These are phyloP conservation scores for Pichia nanzhaoensis DNA, from an alignment of 805 yeast genomes.

Conservation along the genomic window DNA sequence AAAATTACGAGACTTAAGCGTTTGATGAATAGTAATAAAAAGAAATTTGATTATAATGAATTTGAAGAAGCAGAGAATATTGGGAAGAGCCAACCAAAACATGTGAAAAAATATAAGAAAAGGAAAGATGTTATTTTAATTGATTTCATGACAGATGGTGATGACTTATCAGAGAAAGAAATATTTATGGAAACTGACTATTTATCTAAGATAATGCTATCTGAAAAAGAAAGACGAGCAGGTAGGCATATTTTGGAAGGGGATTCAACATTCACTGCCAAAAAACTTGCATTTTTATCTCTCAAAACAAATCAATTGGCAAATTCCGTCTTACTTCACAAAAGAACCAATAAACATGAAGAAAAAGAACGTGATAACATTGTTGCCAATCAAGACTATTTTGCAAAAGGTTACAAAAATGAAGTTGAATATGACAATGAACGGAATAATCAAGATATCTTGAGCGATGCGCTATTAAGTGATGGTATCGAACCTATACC, in stretches of 20 bases:
- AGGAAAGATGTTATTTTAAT: slow-evolving; percentile 15
- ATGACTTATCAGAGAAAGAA: slow-evolving; percentile 19
- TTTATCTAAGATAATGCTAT: slow-evolving; percentile 19
- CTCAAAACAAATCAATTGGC: slow-evolving; percentile 36
- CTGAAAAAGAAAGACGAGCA: slow-evolving; percentile 21
- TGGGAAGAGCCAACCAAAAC: not conserved
- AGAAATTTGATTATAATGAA: not conserved
- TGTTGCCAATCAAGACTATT: slow-evolving; percentile 44
- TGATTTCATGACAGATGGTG: slow-evolving; percentile 25
- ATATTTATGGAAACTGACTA: slow-evolving; percentile 24
- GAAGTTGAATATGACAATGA: slow-evolving; percentile 8
- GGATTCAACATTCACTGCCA: slow-evolving; percentile 44
- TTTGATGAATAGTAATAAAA: not conserved
- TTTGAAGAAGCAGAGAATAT: not conserved
- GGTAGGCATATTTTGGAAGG: slow-evolving; percentile 36
- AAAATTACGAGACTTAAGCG: slow-evolving; percentile 41
- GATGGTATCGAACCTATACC: slow-evolving; percentile 16
- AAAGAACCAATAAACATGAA: slow-evolving; percentile 1
- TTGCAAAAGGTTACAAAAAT: slow-evolving; percentile 41
- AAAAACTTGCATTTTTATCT: slow-evolving; percentile 39
- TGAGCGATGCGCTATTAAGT: slow-evolving; percentile 18
- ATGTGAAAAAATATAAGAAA: not conserved
- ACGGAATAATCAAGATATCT: slow-evolving; percentile 14
- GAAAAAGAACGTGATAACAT: slow-evolving; percentile 26
- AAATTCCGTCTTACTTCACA: slow-evolving; percentile 24